These are phyloP conservation scores for Tuber microsphaerosporum DNA, from an alignment of 495 filamentous ascomycete species.

Conservation along the genomic window DNA sequence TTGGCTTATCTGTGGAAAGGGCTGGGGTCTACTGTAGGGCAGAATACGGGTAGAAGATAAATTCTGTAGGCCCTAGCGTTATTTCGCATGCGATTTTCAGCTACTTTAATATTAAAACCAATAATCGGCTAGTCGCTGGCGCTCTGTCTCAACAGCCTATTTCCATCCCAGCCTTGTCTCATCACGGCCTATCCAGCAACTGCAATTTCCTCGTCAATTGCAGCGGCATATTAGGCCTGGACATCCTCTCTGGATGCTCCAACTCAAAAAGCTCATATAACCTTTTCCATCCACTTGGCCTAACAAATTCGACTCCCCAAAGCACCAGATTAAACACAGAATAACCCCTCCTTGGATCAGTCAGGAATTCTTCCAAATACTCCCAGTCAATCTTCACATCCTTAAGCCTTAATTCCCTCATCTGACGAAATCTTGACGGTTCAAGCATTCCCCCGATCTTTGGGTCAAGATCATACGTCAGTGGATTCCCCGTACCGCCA, in stretches of 20 bases:
- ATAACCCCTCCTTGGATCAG: constrained; percentile 4
- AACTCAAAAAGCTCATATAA: constrained; percentile 21
- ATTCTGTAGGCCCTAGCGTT: background rate
- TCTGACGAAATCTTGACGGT: background rate
- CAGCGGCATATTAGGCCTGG: constrained; percentile 7
- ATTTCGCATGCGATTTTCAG: background rate
- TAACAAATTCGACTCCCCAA: constrained; percentile 1
- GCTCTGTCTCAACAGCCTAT: background rate
- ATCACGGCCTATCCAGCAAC: background rate
- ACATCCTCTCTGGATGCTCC: constrained; percentile 15
- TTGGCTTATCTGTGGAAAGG: background rate
- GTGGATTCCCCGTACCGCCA: constrained; percentile 8
- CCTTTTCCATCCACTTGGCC: constrained; percentile 4
- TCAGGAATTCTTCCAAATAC: constrained; percentile 11
- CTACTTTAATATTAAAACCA: background rate
- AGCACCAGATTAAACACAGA: constrained; percentile 16
- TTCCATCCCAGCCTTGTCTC: background rate
- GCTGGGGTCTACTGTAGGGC: background rate
- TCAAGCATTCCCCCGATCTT: constrained; percentile 16
- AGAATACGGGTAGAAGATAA: background rate
- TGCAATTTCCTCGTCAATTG: constrained; percentile 11
- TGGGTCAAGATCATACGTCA: constrained; percentile 15
- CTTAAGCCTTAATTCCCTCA: constrained; percentile 14
- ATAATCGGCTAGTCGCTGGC: background rate
- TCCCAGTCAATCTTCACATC: constrained; percentile 11